Conservation (phyloP, 129 eudicot species). For the Pseudognaphalium luteoalbum region DNA sequence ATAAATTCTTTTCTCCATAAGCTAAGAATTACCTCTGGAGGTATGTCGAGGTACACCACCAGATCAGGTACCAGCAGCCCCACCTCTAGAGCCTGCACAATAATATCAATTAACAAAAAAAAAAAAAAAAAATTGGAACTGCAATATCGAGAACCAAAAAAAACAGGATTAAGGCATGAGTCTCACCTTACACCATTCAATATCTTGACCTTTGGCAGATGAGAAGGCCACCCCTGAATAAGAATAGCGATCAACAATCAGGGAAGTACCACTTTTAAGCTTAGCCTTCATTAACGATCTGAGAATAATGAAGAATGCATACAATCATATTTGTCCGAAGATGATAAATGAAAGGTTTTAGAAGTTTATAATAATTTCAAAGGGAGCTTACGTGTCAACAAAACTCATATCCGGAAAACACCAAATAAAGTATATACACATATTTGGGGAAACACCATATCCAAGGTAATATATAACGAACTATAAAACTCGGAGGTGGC, state of each 20-base stretch:
- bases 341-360: neutral
- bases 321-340: neutral
- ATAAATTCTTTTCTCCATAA: neutral
- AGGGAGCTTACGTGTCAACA: neutral
- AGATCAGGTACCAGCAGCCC: slow-evolving; percentile 96
- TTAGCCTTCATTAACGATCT: slow-evolving; percentile 86
- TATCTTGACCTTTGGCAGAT: slow-evolving; percentile 88
- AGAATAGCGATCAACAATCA: slow-evolving; percentile 91
- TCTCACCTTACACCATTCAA: slow-evolving; percentile 90
- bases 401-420: neutral
- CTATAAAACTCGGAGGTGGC: neutral
- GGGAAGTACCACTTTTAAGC: slow-evolving; percentile 75
- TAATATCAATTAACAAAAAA: slow-evolving; percentile 1
- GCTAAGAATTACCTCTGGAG: slow-evolving; percentile 68
- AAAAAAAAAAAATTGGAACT: neutral
- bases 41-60: slow-evolving; percentile 86
- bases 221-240: slow-evolving; percentile 95
- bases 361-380: neutral
- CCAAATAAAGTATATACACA: neutral
- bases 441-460: neutral
- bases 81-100: slow-evolving; percentile 72
- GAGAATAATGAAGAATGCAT: slow-evolving; percentile 3
- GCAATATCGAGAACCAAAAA: neutral
- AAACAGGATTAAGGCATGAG: neutral
- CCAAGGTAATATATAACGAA: too few species aligned